These are phyloP conservation scores for Sclerotinia glacialis DNA, from an alignment of 2,329 filamentous ascomycete genomes.

Conservation along the genomic window DNA sequence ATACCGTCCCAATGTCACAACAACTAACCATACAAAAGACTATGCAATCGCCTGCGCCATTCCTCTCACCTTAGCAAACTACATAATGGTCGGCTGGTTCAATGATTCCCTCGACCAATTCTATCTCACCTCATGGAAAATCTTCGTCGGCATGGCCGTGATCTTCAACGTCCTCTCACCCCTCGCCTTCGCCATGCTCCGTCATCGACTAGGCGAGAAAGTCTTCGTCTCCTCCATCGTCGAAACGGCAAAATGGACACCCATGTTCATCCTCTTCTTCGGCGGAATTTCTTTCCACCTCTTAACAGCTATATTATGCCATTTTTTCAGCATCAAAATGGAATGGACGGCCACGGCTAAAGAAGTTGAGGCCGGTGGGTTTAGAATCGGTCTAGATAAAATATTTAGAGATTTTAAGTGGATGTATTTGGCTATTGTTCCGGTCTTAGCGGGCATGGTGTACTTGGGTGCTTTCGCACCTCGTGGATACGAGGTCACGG, in stretches of 20 bases:
- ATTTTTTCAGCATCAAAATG: constrained; percentile 47
- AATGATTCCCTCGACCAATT: constrained; percentile 64
- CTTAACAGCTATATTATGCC: constrained; percentile 43
- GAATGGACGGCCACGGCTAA: constrained; percentile 57
- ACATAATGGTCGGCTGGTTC: constrained; percentile 70
- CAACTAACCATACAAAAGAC: constrained; percentile 21
- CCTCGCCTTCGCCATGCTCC: constrained; percentile 31
- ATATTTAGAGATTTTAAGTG: constrained; percentile 56
- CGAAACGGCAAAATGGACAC: constrained; percentile 55
- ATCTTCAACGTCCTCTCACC: constrained; percentile 57
- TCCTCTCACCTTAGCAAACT: constrained; percentile 66
- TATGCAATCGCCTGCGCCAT: constrained; percentile 67
- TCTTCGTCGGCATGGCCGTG: constrained; percentile 60
- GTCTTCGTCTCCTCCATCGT: constrained; percentile 42
- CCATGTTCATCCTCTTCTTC: constrained; percentile 45
- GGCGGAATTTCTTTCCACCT: constrained; percentile 46
- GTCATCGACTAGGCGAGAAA: constrained; percentile 29
- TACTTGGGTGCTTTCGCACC: constrained; percentile 34
- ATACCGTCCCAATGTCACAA: no score
- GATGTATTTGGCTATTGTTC: constrained; percentile 42
- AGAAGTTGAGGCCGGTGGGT: constrained; percentile 55
- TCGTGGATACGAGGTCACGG: constrained; percentile 53
- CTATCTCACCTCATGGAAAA: constrained; percentile 65
- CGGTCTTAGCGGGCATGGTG: constrained; percentile 33
- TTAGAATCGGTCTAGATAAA: constrained; percentile 55